Percentiles rank a stretch among this genome's conserved stretches.
Evolutionary conservation across 768 basidiomycete genomes (phyloP).

Genomic region (Rubroboletus satanas): DNA sequence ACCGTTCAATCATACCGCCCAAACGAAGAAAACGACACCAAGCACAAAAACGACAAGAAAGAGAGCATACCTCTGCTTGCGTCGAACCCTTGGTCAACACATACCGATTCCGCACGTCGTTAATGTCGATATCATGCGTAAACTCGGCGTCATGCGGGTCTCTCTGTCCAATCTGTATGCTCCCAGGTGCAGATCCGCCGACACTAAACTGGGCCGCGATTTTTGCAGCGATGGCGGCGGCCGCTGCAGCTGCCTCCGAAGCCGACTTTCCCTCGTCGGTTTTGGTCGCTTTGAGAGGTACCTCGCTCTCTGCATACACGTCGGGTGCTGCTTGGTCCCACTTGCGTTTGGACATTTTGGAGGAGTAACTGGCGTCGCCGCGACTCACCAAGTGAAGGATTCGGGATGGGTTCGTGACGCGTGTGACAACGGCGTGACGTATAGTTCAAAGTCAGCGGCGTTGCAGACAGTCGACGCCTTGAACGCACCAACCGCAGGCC

Average conservation of each 20-base stretch:
- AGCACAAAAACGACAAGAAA: not conserved
- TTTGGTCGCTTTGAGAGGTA: conserved; percentile 44
- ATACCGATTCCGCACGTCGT: conserved; percentile 93
- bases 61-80: conserved; percentile 72
- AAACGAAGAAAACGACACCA: not conserved
- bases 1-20: not conserved
- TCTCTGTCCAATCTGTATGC: conserved; percentile 43
- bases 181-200: conserved; percentile 35
- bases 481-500: not conserved
- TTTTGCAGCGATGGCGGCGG: conserved; percentile 89
- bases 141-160: conserved; percentile 79
- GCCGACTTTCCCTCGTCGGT: conserved; percentile 50
- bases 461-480: not conserved
- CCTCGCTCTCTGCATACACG: conserved; percentile 35
- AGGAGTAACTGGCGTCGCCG: too few species aligned
- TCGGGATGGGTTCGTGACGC: conserved; percentile 2
- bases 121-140: conserved; percentile 92
- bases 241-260: conserved; percentile 62
- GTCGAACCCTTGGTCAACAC: conserved; percentile 91
- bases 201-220: conserved; percentile 84
- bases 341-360: conserved; percentile 68
- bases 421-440: conserved; percentile 15
- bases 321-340: conserved; percentile 70
- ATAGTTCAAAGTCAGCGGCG: conserved; percentile 21
- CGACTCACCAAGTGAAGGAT: not conserved